Evolutionary conservation across 2,329 filamentous ascomycete genomes (phyloP).

Genomic region (Metarhizium guizhouense): DNA sequence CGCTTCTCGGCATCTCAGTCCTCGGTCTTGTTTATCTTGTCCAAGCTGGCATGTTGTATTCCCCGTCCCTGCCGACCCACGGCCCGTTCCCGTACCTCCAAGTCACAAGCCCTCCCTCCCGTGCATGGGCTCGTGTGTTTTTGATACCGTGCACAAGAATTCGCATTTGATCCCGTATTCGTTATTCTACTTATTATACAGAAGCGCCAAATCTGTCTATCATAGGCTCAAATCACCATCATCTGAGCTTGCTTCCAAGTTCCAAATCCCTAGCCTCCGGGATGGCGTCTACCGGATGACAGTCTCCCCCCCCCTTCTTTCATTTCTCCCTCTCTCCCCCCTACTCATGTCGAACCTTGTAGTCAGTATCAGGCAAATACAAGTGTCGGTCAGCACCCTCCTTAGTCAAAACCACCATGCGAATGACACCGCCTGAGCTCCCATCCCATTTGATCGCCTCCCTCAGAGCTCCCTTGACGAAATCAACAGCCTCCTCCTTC

Average conservation of each 20-base stretch:
- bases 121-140: background rate
- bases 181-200: slow-evolving; percentile 4
- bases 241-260: background rate
- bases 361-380: slow-evolving; percentile 89
- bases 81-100: slow-evolving; percentile 1
- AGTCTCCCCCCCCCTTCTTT: slow-evolving; percentile 11
- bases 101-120: background rate
- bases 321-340: slow-evolving; percentile 9
- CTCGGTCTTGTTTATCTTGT: background rate
- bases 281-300: background rate
- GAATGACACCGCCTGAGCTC: slow-evolving; percentile 94
- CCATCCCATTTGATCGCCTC: slow-evolving; percentile 99
- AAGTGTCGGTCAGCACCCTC: slow-evolving; percentile 86
- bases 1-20: background rate
- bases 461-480: slow-evolving; percentile 82
- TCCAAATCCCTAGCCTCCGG: background rate
- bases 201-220: background rate
- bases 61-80: background rate
- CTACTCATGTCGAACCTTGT: slow-evolving; percentile 62
- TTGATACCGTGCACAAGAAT: background rate
- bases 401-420: slow-evolving; percentile 91
- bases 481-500: slow-evolving; percentile 79
- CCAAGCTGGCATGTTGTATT: background rate
- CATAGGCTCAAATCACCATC: background rate
- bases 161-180: background rate